phyloP scores from a whole-genome alignment of 305 asterid species.

The Rubia balearica region DNA sequence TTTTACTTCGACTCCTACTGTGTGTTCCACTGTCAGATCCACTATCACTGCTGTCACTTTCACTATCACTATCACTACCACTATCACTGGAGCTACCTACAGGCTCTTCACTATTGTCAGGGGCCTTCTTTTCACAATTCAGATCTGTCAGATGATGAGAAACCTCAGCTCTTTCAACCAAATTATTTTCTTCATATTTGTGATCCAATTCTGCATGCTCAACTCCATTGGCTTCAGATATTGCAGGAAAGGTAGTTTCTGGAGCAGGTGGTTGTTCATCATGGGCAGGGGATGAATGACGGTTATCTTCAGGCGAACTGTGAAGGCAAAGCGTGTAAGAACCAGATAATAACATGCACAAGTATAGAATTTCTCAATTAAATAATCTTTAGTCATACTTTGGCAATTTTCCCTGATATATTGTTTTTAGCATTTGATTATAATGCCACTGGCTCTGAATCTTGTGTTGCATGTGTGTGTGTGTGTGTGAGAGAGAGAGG shows the following conservation, averaged over 20 bases:
- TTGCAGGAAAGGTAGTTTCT: conserved; percentile 37
- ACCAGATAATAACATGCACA: conserved; percentile 8
- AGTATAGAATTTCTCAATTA: neutral
- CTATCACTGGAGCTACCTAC: conserved; percentile 74
- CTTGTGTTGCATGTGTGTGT: neutral
- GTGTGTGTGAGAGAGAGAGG: neutral
- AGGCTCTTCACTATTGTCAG: conserved; percentile 44
- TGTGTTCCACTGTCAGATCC: conserved; percentile 69
- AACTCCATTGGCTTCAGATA: conserved; percentile 33
- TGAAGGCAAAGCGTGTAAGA: conserved; percentile 23
- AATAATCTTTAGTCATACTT: conserved; percentile 5
- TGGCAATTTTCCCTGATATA: neutral
- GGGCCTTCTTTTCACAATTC: conserved; percentile 40
- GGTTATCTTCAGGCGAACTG: conserved; percentile 68
- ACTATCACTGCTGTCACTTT: conserved; percentile 31
- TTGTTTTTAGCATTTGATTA: neutral
- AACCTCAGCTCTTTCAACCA: conserved; percentile 37
- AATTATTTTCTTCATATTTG: conserved; percentile 36
- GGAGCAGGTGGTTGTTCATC: conserved; percentile 43
- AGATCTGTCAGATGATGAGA: conserved; percentile 45
- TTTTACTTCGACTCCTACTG: conserved; percentile 62
- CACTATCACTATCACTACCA: conserved; percentile 28
- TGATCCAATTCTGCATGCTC: conserved; percentile 44
- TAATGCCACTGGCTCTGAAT: neutral
- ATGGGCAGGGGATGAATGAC: conserved; percentile 38